phyloP scores from a whole-genome alignment of 306 rosid genomes.

The Dalbergia cochinchinensis region DNA sequence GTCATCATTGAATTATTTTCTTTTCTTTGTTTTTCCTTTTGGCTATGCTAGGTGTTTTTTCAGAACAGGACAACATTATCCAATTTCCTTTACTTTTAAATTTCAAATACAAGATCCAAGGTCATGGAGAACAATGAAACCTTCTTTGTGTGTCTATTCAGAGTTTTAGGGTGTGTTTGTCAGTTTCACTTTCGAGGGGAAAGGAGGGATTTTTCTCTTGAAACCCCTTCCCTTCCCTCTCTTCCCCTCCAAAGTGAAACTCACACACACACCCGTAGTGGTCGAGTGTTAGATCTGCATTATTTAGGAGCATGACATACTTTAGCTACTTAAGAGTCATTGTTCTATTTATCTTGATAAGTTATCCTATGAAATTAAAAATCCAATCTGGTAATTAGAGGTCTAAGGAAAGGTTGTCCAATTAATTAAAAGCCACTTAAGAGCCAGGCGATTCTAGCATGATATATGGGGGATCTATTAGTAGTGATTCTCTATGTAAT shows the following conservation, averaged over 20 bases:
- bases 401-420: neutral
- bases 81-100: neutral
- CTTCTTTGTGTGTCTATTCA: neutral
- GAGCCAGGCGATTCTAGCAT: neutral
- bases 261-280: neutral
- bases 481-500: neutral
- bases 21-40: neutral
- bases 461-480: no score
- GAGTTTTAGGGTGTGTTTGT: no score
- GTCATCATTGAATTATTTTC: constrained; percentile 11
- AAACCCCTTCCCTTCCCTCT: no score
- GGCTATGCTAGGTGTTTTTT: neutral
- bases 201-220: no score
- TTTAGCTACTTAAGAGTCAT: neutral
- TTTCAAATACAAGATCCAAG: constrained; percentile 10
- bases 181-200: no score
- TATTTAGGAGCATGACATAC: neutral
- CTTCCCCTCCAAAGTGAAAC: no score
- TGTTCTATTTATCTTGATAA: constrained; percentile 15
- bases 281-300: neutral
- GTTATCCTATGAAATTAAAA: neutral
- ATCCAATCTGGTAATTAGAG: neutral
- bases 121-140: neutral
- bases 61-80: constrained; percentile 1
- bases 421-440: neutral